Percentiles rank a stretch among this genome's conserved stretches.
These are phyloP conservation scores for Rutidosis leptorrhynchoides DNA, from an alignment of 129 eudicot genomes.

Conservation along the genomic window DNA sequence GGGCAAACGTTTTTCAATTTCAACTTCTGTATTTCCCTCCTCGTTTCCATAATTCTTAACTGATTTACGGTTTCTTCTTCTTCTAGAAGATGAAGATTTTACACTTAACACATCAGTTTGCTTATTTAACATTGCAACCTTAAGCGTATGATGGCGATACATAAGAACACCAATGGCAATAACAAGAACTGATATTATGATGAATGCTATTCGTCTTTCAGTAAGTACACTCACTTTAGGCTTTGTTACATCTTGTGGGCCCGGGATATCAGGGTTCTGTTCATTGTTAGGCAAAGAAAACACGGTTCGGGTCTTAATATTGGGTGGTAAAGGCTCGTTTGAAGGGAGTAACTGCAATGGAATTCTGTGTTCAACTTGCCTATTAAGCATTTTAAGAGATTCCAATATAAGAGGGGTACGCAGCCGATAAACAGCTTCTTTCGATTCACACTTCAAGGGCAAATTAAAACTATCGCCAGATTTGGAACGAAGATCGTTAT, in stretches of 20 bases:
- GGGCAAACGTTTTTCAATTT: slow-evolving; percentile 35
- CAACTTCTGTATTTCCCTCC: slow-evolving; percentile 31
- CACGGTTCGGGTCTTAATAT: slow-evolving; percentile 21
- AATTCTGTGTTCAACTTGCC: slow-evolving; percentile 35
- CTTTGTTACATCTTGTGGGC: slow-evolving; percentile 29
- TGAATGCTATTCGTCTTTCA: slow-evolving; percentile 23
- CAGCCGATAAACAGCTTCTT: slow-evolving; percentile 54
- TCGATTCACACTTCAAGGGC: slow-evolving; percentile 72
- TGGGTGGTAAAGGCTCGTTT: slow-evolving; percentile 35
- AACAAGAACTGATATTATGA: slow-evolving; percentile 28
- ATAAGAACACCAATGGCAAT: slow-evolving; percentile 34
- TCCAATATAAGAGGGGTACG: slow-evolving; percentile 44
- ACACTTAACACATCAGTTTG: slow-evolving; percentile 23
- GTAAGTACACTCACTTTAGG: slow-evolving; percentile 16
- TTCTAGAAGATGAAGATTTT: slow-evolving; percentile 46
- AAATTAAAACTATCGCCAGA: slow-evolving; percentile 44
- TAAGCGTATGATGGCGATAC: slow-evolving; percentile 27
- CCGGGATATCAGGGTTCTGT: slow-evolving; percentile 13
- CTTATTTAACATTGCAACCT: slow-evolving; percentile 25
- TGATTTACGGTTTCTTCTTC: slow-evolving; percentile 56
- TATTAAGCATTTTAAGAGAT: slow-evolving; percentile 29
- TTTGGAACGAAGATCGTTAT: slow-evolving; percentile 37
- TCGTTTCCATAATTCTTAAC: slow-evolving; percentile 45
- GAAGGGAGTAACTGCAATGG: slow-evolving; percentile 39
- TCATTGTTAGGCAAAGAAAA: slow-evolving; percentile 32